A percentile compares a stretch with the other conserved stretches of the same genome.
phyloP scores from a whole-genome alignment of 2,329 filamentous ascomycete genomes.

The Pyrenophora graminea region DNA sequence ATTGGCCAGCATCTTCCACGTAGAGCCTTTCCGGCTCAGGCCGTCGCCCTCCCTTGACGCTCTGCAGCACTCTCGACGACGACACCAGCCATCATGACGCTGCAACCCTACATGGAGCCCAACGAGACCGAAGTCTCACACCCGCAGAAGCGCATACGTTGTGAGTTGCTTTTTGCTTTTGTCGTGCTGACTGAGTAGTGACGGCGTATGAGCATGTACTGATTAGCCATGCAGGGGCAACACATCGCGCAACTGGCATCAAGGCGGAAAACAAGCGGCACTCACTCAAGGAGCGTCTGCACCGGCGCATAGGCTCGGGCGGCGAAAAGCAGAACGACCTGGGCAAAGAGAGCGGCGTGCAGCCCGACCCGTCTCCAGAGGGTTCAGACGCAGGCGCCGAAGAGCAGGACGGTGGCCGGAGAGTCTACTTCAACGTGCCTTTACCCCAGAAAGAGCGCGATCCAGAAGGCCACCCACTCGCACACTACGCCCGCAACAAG shows the following conservation, averaged over 20 bases:
- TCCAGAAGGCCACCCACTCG: conserved; percentile 74
- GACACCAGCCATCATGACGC: conserved; percentile 15
- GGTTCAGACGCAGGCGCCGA: conserved; percentile 48
- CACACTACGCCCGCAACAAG: conserved; percentile 85
- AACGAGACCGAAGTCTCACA: conserved; percentile 60
- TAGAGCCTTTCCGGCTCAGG: conserved; percentile 47
- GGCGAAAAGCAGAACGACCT: conserved; percentile 65
- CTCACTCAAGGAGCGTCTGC: conserved; percentile 77
- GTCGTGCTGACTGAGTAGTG: not conserved
- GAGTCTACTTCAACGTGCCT: conserved; percentile 83
- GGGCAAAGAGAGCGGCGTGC: conserved; percentile 41
- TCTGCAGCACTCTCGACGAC: conserved; percentile 31
- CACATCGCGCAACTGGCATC: conserved; percentile 78
- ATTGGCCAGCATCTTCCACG: conserved; percentile 37
- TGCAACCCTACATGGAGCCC: conserved; percentile 24
- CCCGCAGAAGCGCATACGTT: conserved; percentile 80
- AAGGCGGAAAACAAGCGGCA: conserved; percentile 78
- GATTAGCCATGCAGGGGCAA: conserved; percentile 65
- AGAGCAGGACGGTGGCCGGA: conserved; percentile 51
- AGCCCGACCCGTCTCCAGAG: conserved; percentile 51
- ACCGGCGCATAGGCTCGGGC: conserved; percentile 62
- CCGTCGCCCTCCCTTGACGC: conserved; percentile 35
- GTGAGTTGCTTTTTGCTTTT: conserved; percentile 6
- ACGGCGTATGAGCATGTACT: conserved; percentile 1
- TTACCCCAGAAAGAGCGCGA: conserved; percentile 76